Evolutionary conservation across 768 basidiomycete species (phyloP), one percentile per base, ranked within the genome.

Genomic region (Collybia sp.): DNA sequence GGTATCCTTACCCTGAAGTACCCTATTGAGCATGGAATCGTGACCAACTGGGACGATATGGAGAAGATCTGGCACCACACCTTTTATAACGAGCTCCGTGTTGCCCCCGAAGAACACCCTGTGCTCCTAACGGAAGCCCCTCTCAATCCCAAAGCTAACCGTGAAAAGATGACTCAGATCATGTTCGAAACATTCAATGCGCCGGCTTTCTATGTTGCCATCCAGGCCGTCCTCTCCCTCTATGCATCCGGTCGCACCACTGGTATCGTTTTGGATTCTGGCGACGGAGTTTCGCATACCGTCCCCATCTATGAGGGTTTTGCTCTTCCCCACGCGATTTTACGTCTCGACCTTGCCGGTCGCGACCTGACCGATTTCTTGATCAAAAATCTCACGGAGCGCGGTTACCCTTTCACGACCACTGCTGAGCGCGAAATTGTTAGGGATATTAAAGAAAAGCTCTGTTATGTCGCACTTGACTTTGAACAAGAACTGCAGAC

Each of bases 41-140:
- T 95, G 65, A 93, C 92, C 68, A 93, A 96, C 82, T 96, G 93
- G 93, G 93, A 94, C 59, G 93, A 94, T 70, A 94, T 94, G 92
- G 93, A 95, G 75, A 93, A 94, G 74, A 94, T 94, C 66, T 95
- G 92, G 92, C 91, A 93, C 67, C 92, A 94, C 75, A 93, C 93
- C 30, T 95, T 94, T 71, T 94, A 91, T 81, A 93, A 93, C 65
- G 91, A 92, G 68, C 83, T 92, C 50, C 89, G 90, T 71, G 89
- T 93, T 56, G 90, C 89, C 3, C 90, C 91, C 20, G 89, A 93
- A 67, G 89, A 92, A 73, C 88, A 93, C 75, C 91, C 91, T 52
- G 85, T 93, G 57, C 77, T 94, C 47, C 76, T 93, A 62, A 94
- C 91, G 50, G 91, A 94, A 69, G 91, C 91, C 20, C 90, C 91